phyloP scores from a whole-genome alignment of 768 basidiomycete species.

The Podaxis pistillaris region DNA sequence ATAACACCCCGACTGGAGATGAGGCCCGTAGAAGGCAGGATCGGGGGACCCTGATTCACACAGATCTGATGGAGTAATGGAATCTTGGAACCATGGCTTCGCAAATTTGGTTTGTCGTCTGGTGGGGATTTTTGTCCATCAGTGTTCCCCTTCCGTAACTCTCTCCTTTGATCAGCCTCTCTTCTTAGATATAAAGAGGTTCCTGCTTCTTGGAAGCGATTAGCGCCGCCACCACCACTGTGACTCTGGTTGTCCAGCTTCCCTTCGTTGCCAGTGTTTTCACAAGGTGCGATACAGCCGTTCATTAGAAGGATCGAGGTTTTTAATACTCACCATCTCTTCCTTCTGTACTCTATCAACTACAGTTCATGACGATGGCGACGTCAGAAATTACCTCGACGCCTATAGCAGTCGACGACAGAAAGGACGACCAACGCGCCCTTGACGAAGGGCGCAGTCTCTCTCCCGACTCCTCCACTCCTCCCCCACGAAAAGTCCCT shows the following conservation, averaged over 20 bases:
- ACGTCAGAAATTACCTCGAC: background rate
- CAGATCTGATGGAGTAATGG: background rate
- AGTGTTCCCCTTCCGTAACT: background rate
- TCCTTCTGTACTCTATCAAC: background rate
- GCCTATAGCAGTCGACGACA: background rate
- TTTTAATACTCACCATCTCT: background rate
- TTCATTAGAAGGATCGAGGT: background rate
- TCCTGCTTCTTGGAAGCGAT: background rate
- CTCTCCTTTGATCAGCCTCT: background rate
- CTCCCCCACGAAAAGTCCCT: background rate
- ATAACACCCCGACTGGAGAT: background rate
- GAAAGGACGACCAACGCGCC: background rate
- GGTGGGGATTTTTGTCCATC: background rate
- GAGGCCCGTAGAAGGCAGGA: background rate
- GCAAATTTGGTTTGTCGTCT: too few relatives aligned
- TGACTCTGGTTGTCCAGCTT: background rate
- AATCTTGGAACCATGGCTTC: too few relatives aligned
- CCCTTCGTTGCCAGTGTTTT: background rate
- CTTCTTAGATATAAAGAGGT: background rate
- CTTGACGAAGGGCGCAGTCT: constrained; percentile 6
- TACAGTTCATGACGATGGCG: background rate
- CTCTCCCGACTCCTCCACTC: background rate
- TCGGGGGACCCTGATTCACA: background rate
- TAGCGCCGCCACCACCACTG: background rate
- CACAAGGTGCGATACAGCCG: background rate